Base-by-base conservation (phyloP, 306 rosid species). In the Cucurbita moschata region DNA sequence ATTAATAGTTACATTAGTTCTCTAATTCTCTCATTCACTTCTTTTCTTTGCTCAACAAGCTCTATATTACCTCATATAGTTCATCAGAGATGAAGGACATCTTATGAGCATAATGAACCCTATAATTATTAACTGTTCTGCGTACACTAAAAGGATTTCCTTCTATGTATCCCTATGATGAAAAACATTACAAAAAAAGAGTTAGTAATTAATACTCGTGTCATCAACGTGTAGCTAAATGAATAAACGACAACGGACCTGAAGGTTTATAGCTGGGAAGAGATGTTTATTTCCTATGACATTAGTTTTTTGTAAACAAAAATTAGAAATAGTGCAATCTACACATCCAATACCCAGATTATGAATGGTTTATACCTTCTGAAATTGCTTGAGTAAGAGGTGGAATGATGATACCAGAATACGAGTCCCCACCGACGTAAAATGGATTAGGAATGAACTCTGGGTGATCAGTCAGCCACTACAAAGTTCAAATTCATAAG, bases 391-490 rank as follows among this genome's bases (percentile, higher is more conserved):
- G 82, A 35, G 66, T 86, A 55, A 92, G 58, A 18, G 6, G 66
- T 1, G 98, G 98, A 38, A 86, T 18, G 37, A 81, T 62, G 58
- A 89, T 81, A 11, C 98, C 98, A 26, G 95, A 80, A 69, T 86
- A 89, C 0, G 97, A 92, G 68, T 85, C 92, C 8, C 98, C 96
- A 7, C 84, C 92, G 0, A 92, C 63, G 40, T 88, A 90, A 49
- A 87, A 42, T 19, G 82, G 77, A 75, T 84, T 85, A 3, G 88
- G 47, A 2, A 47, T 65, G 35, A 59, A 59, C 13, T 59, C 4
- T 12, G 65, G 42, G 6, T 59, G 96, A 76, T 75, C 81, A 49
- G 81, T 46, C 71, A 88, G 47, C 98, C 98, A 92, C 98, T 92
- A 39, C 77, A 83, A 75, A 76, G 19, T 44, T 54, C 23, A 10